Evolutionary conservation across 2,329 filamentous ascomycete genomes (phyloP).

Genomic region (Phialocephala subalpina): DNA sequence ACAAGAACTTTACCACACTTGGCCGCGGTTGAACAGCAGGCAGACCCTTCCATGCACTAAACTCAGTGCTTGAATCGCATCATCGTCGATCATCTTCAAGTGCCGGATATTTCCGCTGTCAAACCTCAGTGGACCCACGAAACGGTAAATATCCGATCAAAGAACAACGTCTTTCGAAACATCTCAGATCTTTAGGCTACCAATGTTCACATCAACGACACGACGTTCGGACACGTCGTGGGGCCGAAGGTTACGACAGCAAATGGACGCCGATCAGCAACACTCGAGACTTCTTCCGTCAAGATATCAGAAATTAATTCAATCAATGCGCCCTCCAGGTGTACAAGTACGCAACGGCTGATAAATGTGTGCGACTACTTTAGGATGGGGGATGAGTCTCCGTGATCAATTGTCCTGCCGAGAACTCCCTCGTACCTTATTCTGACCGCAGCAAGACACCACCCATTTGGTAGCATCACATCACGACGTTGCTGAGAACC

Average conservation of each 20-base stretch:
- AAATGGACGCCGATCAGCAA: neutral
- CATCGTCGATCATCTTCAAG: slow-evolving; percentile 1
- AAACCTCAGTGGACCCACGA: neutral
- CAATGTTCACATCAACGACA: neutral
- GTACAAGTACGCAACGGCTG: neutral
- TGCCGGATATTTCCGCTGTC: slow-evolving; percentile 7
- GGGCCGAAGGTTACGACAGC: no score
- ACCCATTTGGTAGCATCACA: neutral
- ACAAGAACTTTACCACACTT: neutral
- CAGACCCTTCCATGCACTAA: neutral
- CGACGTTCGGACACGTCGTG: no score
- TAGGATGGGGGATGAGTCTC: neutral
- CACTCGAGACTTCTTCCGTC: neutral
- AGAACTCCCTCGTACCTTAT: neutral
- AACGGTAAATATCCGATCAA: slow-evolving; percentile 6
- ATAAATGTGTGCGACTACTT: neutral
- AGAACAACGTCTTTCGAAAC: neutral
- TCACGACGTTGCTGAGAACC: neutral
- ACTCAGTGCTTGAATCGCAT: neutral
- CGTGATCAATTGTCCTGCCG: neutral
- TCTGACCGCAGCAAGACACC: neutral
- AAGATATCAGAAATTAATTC: neutral
- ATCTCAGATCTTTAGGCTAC: no score
- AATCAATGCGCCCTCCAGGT: no score
- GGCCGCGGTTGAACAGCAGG: no score